Conservation (phyloP, 1,284 basidiomycete species). For the Coriolopsis trogii region DNA sequence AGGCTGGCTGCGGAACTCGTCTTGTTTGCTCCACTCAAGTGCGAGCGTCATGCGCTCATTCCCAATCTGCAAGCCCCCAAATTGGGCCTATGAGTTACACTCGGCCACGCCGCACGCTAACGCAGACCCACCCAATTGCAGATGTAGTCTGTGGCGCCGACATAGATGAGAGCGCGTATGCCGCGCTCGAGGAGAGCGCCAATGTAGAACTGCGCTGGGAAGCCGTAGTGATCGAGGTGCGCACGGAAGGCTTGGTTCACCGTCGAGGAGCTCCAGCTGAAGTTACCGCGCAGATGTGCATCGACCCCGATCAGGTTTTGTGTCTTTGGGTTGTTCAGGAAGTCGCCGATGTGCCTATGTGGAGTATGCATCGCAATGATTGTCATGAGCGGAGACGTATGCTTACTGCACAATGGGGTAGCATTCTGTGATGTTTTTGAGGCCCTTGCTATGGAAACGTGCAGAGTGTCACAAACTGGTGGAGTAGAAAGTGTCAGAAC, state of each 20-base stretch:
- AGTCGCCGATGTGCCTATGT: slow-evolving; percentile 49
- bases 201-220: slow-evolving; percentile 57
- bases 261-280: slow-evolving; percentile 45
- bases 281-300: slow-evolving; percentile 43
- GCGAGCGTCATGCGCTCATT: slow-evolving; percentile 65
- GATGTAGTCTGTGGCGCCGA: slow-evolving; percentile 73
- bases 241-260: slow-evolving; percentile 47
- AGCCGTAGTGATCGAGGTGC: slow-evolving; percentile 42
- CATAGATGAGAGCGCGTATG: slow-evolving; percentile 74
- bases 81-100: too few species aligned
- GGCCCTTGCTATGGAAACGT: slow-evolving; percentile 16
- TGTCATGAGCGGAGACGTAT: background rate
- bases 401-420: slow-evolving; percentile 30
- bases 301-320: slow-evolving; percentile 65
- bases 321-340: slow-evolving; percentile 57
- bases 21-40: slow-evolving; percentile 64
- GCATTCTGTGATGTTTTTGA: slow-evolving; percentile 27
- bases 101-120: too few species aligned
- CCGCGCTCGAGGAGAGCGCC: slow-evolving; percentile 74
- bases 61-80: slow-evolving; percentile 41
- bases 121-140: slow-evolving; percentile 71
- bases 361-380: background rate
- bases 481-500: slow-evolving; percentile 1
- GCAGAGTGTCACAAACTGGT: background rate
- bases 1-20: slow-evolving; percentile 47